A percentile compares a stretch with the other conserved stretches of the same genome.
Evolutionary conservation across 2,329 filamentous ascomycete species (phyloP).

Genomic region (Ceratocystiopsis minuta): DNA sequence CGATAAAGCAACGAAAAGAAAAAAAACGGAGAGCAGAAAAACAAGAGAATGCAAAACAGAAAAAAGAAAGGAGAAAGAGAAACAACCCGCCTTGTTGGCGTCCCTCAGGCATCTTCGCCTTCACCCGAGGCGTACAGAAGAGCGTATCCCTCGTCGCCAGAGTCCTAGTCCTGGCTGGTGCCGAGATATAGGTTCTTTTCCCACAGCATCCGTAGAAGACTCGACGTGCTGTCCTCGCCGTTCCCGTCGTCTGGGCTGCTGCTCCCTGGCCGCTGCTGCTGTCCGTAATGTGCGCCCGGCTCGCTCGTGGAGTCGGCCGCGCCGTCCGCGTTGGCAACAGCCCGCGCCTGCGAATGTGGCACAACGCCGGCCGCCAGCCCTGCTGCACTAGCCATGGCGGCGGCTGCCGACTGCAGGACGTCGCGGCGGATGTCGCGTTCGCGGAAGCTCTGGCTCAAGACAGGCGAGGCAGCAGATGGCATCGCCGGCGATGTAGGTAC

Average conservation of each 20-base stretch:
- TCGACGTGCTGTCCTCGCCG: conserved; percentile 31
- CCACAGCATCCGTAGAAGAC: conserved; percentile 40
- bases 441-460: conserved; percentile 22
- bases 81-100: neutral
- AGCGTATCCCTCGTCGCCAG: conserved; percentile 4
- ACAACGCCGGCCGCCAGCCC: neutral
- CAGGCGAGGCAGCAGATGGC: conserved; percentile 5
- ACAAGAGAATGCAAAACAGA: neutral
- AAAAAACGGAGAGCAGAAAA: neutral
- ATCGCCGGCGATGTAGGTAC: neutral
- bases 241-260: conserved; percentile 30
- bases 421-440: conserved; percentile 12
- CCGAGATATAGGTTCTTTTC: conserved; percentile 41
- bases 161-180: conserved; percentile 30
- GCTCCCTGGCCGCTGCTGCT: conserved; percentile 29
- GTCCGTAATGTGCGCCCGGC: conserved; percentile 12
- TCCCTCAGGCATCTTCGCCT: too few species aligned
- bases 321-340: conserved; percentile 12
- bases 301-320: neutral
- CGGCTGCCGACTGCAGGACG: conserved; percentile 2
- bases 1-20: neutral
- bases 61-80: neutral
- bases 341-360: neutral
- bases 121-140: neutral
- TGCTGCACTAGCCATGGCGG: neutral